Conservation (phyloP, 495 filamentous ascomycete species). For the Collariella sp. region DNA sequence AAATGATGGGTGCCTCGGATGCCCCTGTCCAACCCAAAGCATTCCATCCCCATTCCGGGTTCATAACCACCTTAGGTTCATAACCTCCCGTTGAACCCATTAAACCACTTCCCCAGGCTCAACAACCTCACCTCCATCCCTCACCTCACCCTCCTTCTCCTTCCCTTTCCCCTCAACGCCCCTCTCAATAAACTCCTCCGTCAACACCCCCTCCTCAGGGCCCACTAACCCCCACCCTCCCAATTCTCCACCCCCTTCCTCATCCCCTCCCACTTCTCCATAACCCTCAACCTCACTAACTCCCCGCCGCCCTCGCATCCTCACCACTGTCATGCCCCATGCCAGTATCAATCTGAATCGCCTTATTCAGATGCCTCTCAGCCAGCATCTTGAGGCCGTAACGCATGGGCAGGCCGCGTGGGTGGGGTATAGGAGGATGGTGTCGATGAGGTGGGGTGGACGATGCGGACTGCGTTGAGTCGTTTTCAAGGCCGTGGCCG, state of each 20-base stretch:
- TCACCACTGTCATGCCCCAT: constrained; percentile 80
- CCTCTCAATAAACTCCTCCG: constrained; percentile 15
- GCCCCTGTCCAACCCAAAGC: background rate
- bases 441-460: constrained; percentile 86
- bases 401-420: constrained; percentile 62
- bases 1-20: no score
- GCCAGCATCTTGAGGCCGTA: constrained; percentile 64
- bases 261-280: constrained; percentile 55
- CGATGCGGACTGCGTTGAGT: constrained; percentile 74
- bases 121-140: background rate
- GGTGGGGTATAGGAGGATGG: constrained; percentile 77
- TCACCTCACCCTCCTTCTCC: background rate
- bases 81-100: background rate
- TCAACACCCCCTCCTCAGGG: constrained; percentile 26
- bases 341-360: constrained; percentile 60
- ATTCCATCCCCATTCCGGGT: no score
- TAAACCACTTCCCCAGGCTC: background rate
- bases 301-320: constrained; percentile 81
- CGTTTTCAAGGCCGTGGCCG: constrained; percentile 92
- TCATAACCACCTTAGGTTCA: no score
- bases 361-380: constrained; percentile 52
- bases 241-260: constrained; percentile 55
- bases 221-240: constrained; percentile 42
- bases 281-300: constrained; percentile 60
- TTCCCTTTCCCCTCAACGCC: no score